phyloP scores from a whole-genome alignment of 768 basidiomycete genomes.

The Leccinum incarnatum region DNA sequence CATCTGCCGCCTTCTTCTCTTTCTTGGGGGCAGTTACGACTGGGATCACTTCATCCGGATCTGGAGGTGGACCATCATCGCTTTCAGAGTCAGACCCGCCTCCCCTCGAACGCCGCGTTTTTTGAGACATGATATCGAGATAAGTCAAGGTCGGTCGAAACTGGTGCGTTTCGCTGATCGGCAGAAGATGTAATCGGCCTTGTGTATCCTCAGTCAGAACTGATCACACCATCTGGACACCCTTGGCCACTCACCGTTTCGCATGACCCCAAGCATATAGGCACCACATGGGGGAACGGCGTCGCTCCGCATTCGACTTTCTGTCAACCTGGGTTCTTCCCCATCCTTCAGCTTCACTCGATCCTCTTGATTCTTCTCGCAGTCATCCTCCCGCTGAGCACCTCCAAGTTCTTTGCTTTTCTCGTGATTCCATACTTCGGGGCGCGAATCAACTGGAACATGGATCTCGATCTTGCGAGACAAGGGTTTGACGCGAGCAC shows the following conservation, averaged over 20 bases:
- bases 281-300: slow-evolving; percentile 59
- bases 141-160: slow-evolving; percentile 81
- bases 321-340: slow-evolving; percentile 59
- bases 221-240: not conserved
- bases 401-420: slow-evolving; percentile 62
- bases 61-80: slow-evolving; percentile 76
- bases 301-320: slow-evolving; percentile 74
- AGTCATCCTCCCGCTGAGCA: slow-evolving; percentile 71
- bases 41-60: slow-evolving; percentile 67
- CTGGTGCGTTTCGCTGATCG: slow-evolving; percentile 76
- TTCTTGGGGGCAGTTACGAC: slow-evolving; percentile 43
- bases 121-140: slow-evolving; percentile 69
- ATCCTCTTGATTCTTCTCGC: slow-evolving; percentile 69
- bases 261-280: slow-evolving; percentile 76
- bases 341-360: slow-evolving; percentile 46
- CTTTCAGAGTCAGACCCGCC: slow-evolving; percentile 64
- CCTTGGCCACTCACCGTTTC: slow-evolving; percentile 51
- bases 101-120: slow-evolving; percentile 48
- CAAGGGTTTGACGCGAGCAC: slow-evolving; percentile 66
- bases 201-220: slow-evolving; percentile 26
- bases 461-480: slow-evolving; percentile 70
- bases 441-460: slow-evolving; percentile 75
- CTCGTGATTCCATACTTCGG: slow-evolving; percentile 80
- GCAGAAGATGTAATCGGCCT: slow-evolving; percentile 74
- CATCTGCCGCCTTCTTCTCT: slow-evolving; percentile 59